A percentile compares a stretch with the other conserved stretches of the same genome.
These are phyloP conservation scores for Kwoniella dendrophila DNA, from an alignment of 768 basidiomycete species.

Conservation along the genomic window DNA sequence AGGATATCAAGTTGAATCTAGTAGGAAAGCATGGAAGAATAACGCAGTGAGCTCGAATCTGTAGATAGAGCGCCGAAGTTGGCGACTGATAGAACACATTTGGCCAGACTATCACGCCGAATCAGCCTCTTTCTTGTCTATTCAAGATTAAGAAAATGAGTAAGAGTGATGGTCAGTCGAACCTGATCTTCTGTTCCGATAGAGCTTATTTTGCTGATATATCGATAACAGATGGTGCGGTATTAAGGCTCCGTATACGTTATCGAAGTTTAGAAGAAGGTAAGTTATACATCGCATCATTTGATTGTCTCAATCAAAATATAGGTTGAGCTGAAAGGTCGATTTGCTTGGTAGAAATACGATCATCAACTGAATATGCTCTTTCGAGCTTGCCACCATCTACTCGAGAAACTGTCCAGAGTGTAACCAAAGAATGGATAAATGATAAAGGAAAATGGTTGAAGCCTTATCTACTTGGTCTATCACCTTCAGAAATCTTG, in stretches of 20 bases:
- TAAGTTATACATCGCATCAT: slow-evolving; percentile 46
- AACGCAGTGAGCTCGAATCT: slow-evolving; percentile 58
- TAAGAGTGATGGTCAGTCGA: slow-evolving; percentile 55
- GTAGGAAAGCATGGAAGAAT: slow-evolving; percentile 11
- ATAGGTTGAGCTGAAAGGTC: background rate
- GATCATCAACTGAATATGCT: slow-evolving; percentile 2
- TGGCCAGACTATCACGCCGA: slow-evolving; percentile 71
- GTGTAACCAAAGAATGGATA: background rate
- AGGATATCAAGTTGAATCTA: slow-evolving; percentile 27
- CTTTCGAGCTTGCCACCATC: background rate
- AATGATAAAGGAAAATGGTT: slow-evolving; percentile 22
- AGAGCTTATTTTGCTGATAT: background rate
- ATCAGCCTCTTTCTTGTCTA: slow-evolving; percentile 73
- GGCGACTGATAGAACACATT: background rate
- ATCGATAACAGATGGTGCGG: slow-evolving; percentile 11
- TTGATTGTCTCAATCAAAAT: background rate
- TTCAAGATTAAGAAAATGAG: slow-evolving; percentile 76
- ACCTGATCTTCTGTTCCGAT: background rate
- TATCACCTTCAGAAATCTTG: slow-evolving; percentile 1
- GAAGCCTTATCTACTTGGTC: slow-evolving; percentile 12
- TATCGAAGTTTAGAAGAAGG: slow-evolving; percentile 85
- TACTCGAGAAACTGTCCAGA: background rate
- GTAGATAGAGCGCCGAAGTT: background rate
- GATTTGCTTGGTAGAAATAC: slow-evolving; percentile 5
- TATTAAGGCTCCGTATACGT: slow-evolving; percentile 62